Percentiles rank a stretch among this genome's conserved stretches.
Evolutionary conservation across 768 basidiomycete genomes (phyloP).

Genomic region (Galerina sulciceps): DNA sequence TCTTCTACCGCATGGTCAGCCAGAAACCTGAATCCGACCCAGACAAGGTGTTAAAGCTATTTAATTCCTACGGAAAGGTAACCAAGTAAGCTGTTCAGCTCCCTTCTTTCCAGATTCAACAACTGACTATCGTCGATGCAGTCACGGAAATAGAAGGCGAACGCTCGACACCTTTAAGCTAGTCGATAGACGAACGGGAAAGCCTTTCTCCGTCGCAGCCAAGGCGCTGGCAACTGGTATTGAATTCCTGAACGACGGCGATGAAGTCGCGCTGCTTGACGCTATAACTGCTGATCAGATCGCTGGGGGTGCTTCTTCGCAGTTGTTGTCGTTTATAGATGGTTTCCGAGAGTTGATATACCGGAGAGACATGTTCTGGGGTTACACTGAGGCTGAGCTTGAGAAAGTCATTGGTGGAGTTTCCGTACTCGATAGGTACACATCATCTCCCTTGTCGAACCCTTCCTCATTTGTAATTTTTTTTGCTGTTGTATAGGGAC

Average conservation of each 20-base stretch:
- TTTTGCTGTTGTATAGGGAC: constrained; percentile 8
- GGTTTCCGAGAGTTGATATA: constrained; percentile 25
- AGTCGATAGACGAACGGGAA: constrained; percentile 21
- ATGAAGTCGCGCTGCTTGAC: constrained; percentile 22
- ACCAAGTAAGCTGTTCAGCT: constrained; percentile 12
- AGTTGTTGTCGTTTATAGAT: constrained; percentile 24
- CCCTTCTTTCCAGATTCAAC: not conserved
- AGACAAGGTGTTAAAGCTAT: constrained; percentile 10
- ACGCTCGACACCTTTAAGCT: constrained; percentile 22
- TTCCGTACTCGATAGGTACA: constrained; percentile 23
- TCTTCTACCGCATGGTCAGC: constrained; percentile 21
- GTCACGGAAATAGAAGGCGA: constrained; percentile 13
- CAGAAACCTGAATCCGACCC: not conserved
- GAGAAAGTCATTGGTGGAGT: constrained; percentile 27
- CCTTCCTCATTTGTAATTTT: not conserved
- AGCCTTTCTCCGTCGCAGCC: constrained; percentile 18
- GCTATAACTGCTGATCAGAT: constrained; percentile 15
- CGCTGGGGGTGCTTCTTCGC: constrained; percentile 12
- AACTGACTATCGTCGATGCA: not conserved
- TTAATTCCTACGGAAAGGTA: constrained; percentile 14
- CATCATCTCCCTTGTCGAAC: not conserved
- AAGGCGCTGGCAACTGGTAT: constrained; percentile 6
- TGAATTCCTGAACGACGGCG: constrained; percentile 19
- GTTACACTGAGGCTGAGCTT: constrained; percentile 24
- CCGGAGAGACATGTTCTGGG: constrained; percentile 22